Percentiles rank a stretch among this genome's conserved stretches.
phyloP scores from a whole-genome alignment of 2,329 filamentous ascomycete species.

The Aspergillus sp. region DNA sequence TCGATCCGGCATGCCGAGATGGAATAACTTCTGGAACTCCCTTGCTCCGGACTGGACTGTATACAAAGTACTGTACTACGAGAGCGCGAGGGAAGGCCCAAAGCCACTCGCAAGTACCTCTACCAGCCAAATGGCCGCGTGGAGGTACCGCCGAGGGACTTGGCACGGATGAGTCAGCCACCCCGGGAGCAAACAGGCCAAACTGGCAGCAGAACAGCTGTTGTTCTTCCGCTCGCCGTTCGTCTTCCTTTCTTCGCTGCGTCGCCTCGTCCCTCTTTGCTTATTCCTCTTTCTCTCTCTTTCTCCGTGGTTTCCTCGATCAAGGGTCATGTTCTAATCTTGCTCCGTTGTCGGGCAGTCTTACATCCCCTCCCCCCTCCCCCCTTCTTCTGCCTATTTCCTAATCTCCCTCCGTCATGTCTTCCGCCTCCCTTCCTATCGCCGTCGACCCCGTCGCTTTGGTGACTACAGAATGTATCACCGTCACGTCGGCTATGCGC shows the following conservation, averaged over 20 bases:
- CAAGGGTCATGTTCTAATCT: conserved; percentile 21
- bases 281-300: neutral
- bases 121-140: neutral
- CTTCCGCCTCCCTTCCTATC: conserved; percentile 59
- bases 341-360: conserved; percentile 15
- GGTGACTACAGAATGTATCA: conserved; percentile 98
- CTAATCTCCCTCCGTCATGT: conserved; percentile 27
- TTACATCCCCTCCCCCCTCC: conserved; percentile 17
- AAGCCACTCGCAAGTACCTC: neutral
- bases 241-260: neutral
- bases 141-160: neutral
- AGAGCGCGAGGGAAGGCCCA: too few species aligned
- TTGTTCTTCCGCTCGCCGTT: neutral
- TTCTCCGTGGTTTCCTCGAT: neutral
- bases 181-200: neutral
- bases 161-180: neutral
- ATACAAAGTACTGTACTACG: too few species aligned
- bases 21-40: too few species aligned
- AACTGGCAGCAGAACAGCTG: neutral
- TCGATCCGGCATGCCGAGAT: too few species aligned
- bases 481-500: conserved; percentile 95
- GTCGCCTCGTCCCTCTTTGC: neutral
- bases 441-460: conserved; percentile 88
- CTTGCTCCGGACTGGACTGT: too few species aligned
- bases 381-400: conserved; percentile 21